Percentiles rank a stretch among this genome's conserved stretches.
phyloP scores from a whole-genome alignment of 345 rosid species.

The Anacardium occidentale region DNA sequence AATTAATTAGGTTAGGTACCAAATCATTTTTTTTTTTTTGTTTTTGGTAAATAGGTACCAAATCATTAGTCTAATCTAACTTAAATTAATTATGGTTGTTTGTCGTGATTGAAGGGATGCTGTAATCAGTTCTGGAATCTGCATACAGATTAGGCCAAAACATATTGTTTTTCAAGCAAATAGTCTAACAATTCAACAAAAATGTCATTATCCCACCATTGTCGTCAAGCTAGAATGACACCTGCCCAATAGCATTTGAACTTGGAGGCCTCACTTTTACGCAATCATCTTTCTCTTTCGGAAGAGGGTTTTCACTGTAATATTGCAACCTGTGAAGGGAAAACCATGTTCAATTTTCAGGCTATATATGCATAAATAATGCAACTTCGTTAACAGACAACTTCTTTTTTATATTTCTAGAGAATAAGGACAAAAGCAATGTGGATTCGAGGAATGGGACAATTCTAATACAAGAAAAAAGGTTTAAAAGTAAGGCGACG shows the following conservation, averaged over 20 bases:
- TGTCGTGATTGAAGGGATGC: conserved; percentile 50
- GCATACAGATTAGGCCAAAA: conserved; percentile 36
- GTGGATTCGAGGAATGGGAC: conserved; percentile 4
- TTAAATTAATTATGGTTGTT: neutral
- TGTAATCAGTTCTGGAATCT: conserved; percentile 19
- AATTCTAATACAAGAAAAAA: neutral
- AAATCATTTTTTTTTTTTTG: no score
- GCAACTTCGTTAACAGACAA: neutral
- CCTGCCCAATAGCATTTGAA: conserved; percentile 40
- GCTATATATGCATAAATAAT: neutral
- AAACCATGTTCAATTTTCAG: no score
- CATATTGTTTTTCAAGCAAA: conserved; percentile 19
- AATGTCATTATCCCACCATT: conserved; percentile 53
- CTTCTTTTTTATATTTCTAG: neutral
- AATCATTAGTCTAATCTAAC: conserved; percentile 20
- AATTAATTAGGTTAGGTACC: no score
- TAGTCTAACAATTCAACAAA: conserved; percentile 39
- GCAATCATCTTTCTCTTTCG: conserved; percentile 33
- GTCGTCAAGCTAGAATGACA: conserved; percentile 55
- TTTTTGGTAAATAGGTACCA: no score
- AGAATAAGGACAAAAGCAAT: neutral
- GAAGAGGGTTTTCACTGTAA: no score
- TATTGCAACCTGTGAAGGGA: no score
- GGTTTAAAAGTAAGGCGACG: neutral
- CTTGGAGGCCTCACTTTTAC: conserved; percentile 25